A percentile compares a stretch with the other conserved stretches of the same genome.
Conservation (phyloP, 1,139 yeast species). For the Geotrichum bryndzae region DNA sequence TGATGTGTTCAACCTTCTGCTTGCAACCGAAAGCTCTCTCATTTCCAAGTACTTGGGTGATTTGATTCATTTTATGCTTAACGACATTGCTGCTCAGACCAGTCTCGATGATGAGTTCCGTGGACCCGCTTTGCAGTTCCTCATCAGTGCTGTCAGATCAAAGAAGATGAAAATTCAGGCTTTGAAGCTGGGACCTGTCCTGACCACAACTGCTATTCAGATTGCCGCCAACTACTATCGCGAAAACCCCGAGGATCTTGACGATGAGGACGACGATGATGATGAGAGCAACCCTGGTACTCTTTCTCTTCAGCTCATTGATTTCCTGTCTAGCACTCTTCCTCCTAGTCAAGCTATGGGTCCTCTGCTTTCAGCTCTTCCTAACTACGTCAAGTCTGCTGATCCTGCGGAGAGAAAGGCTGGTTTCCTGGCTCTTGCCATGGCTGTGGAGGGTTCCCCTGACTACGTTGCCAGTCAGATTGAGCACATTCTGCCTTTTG, state of each 20-base stretch:
- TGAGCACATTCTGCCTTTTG: constrained; percentile 61
- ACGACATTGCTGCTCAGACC: constrained; percentile 62
- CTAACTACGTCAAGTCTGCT: constrained; percentile 55
- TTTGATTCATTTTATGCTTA: constrained; percentile 62
- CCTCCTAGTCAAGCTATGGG: constrained; percentile 89
- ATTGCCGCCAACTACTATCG: constrained; percentile 72
- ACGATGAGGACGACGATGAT: constrained; percentile 83
- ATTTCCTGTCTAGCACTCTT: constrained; percentile 70
- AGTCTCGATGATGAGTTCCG: constrained; percentile 75
- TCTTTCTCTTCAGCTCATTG: constrained; percentile 74
- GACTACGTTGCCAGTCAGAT: constrained; percentile 78
- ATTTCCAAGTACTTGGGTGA: constrained; percentile 70
- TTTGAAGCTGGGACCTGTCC: constrained; percentile 72
- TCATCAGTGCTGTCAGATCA: constrained; percentile 77
- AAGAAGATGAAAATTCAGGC: constrained; percentile 46
- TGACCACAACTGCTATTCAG: constrained; percentile 67
- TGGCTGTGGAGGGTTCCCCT: constrained; percentile 88
- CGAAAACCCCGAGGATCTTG: constrained; percentile 58
- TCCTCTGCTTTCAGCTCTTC: constrained; percentile 68
- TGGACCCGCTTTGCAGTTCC: constrained; percentile 76
- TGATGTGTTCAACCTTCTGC: constrained; percentile 76
- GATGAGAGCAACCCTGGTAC: constrained; percentile 80
- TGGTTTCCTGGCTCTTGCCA: constrained; percentile 74
- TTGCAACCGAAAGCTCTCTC: constrained; percentile 68
- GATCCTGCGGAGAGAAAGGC: constrained; percentile 83